These are phyloP conservation scores for Peniophora sp. DNA, from an alignment of 1,284 basidiomycete genomes.

Conservation along the genomic window DNA sequence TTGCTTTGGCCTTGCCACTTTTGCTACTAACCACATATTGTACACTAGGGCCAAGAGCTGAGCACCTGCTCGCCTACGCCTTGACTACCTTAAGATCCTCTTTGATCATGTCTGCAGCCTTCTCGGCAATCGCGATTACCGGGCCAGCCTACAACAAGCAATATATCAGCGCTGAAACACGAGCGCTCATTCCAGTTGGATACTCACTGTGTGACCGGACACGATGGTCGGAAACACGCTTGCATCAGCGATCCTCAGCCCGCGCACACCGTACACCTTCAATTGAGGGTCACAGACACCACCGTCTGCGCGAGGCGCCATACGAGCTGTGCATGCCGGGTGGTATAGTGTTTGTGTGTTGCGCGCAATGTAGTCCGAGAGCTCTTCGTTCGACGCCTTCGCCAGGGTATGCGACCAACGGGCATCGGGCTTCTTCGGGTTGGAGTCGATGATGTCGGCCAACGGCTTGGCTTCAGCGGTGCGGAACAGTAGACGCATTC, in stretches of 20 bases:
- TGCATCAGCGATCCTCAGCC: constrained; percentile 52
- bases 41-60: too few species aligned
- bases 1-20: too few species aligned
- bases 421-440: constrained; percentile 15
- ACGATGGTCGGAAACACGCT: constrained; percentile 50
- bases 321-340: constrained; percentile 49
- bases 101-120: constrained; percentile 55
- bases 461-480: constrained; percentile 46
- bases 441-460: constrained; percentile 34
- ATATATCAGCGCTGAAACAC: constrained; percentile 3
- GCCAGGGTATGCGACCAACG: constrained; percentile 18
- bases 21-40: too few species aligned
- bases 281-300: constrained; percentile 31
- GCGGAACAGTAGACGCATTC: constrained; percentile 38
- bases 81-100: constrained; percentile 6
- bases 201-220: constrained; percentile 56
- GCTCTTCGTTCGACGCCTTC: constrained; percentile 16
- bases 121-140: constrained; percentile 54
- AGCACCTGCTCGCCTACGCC: too few species aligned
- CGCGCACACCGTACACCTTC: constrained; percentile 28
- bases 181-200: background rate
- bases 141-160: constrained; percentile 41
- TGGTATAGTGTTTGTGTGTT: constrained; percentile 54
- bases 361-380: constrained; percentile 29
- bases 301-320: constrained; percentile 40